These are phyloP conservation scores for Alternaria rosae DNA, from an alignment of 2,329 filamentous ascomycete genomes.

Conservation along the genomic window DNA sequence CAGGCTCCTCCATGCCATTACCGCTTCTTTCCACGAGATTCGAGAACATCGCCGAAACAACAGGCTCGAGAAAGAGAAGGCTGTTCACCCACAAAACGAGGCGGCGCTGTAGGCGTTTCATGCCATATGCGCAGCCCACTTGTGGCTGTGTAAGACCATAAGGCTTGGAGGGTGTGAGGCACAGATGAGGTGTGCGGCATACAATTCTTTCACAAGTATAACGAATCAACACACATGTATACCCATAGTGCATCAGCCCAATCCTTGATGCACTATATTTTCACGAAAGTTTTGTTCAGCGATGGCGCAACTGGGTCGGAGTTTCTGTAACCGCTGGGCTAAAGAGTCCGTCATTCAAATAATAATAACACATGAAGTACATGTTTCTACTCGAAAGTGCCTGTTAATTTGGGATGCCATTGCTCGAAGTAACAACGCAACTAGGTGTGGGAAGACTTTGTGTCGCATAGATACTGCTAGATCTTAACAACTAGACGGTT, in stretches of 20 bases:
- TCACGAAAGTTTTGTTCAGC: background rate
- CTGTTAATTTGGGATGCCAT: background rate
- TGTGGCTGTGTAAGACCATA: background rate
- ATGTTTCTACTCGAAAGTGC: background rate
- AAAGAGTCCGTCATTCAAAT: background rate
- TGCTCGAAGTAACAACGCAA: background rate
- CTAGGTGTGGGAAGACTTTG: too few relatives aligned
- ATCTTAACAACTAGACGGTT: too few relatives aligned
- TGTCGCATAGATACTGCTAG: too few relatives aligned
- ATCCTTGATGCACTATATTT: background rate
- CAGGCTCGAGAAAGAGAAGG: constrained; percentile 22
- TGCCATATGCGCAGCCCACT: background rate
- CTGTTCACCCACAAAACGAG: constrained; percentile 8
- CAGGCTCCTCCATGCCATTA: constrained; percentile 54
- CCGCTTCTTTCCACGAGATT: constrained; percentile 53
- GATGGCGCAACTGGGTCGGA: background rate
- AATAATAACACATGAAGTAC: background rate
- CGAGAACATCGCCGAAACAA: constrained; percentile 32
- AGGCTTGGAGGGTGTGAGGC: background rate
- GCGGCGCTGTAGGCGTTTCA: background rate
- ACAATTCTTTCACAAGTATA: background rate
- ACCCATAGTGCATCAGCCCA: background rate
- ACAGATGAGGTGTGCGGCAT: too few relatives aligned
- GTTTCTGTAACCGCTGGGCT: background rate
- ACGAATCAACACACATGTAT: background rate